Evolutionary conservation across 345 rosid genomes (phyloP).

Genomic region (Stellera chamaejasme): DNA sequence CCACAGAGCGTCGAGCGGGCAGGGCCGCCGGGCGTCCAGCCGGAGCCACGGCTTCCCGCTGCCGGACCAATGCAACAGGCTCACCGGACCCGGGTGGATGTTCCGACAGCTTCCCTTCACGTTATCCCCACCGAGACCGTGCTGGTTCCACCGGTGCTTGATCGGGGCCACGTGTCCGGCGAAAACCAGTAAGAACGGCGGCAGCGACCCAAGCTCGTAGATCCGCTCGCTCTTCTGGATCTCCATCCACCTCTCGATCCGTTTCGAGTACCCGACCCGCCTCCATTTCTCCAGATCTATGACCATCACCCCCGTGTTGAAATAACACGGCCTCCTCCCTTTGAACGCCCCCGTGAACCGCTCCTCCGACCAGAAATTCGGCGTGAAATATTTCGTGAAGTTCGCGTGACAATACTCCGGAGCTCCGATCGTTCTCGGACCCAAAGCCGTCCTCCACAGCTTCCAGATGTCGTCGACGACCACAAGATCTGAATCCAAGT

Average conservation of each 20-base stretch:
- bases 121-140: slow-evolving; percentile 92
- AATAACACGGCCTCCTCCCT: slow-evolving; percentile 70
- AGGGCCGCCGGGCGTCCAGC: slow-evolving; percentile 67
- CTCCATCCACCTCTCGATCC: slow-evolving; percentile 97
- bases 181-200: slow-evolving; percentile 80
- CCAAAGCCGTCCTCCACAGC: slow-evolving; percentile 61
- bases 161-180: slow-evolving; percentile 89
- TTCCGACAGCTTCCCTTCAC: slow-evolving; percentile 88
- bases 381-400: slow-evolving; percentile 82
- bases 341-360: slow-evolving; percentile 40
- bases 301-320: slow-evolving; percentile 95
- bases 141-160: slow-evolving; percentile 97
- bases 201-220: slow-evolving; percentile 88
- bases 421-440: slow-evolving; percentile 79
- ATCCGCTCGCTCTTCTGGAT: slow-evolving; percentile 79
- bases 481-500: slow-evolving; percentile 84
- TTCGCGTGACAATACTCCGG: slow-evolving; percentile 97
- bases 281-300: slow-evolving; percentile 93
- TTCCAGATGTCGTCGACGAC: slow-evolving; percentile 79
- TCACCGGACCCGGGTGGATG: slow-evolving; percentile 86
- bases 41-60: slow-evolving; percentile 97
- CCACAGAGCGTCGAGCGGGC: slow-evolving; percentile 88
- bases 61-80: slow-evolving; percentile 97
- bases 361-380: slow-evolving; percentile 56
- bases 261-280: slow-evolving; percentile 53